Percentiles rank a stretch among this genome's conserved stretches.
These are phyloP conservation scores for Lantana camara DNA, from an alignment of 257 asterid species.

Conservation along the genomic window DNA sequence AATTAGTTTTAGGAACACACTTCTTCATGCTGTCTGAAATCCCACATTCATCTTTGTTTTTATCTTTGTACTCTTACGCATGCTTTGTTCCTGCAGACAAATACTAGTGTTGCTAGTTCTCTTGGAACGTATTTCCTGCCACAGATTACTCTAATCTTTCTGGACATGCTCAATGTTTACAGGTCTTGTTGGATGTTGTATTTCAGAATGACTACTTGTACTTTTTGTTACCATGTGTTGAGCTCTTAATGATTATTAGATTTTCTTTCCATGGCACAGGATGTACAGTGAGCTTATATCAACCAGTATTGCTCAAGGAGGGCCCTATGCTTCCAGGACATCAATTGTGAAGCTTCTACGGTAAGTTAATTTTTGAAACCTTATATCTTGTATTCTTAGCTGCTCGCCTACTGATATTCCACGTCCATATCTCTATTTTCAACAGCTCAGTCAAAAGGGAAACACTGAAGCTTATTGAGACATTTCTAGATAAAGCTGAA, in stretches of 20 bases:
- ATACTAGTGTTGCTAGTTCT: slow-evolving; percentile 88
- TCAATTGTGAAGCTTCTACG: slow-evolving; percentile 93
- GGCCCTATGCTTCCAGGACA: slow-evolving; percentile 87
- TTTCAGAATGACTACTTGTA: slow-evolving; percentile 2
- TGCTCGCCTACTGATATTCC: slow-evolving; percentile 1
- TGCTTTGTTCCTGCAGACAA: slow-evolving; percentile 62
- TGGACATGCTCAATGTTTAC: slow-evolving; percentile 99
- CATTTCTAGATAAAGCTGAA: slow-evolving; percentile 96
- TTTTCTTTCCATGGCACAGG: slow-evolving; percentile 55
- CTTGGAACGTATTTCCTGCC: slow-evolving; percentile 89
- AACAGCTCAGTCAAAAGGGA: slow-evolving; percentile 98
- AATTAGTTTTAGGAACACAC: neutral
- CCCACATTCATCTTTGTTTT: slow-evolving; percentile 6
- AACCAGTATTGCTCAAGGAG: slow-evolving; percentile 93
- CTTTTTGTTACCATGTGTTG: neutral
- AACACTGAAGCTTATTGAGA: slow-evolving; percentile 90
- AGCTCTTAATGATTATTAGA: slow-evolving; percentile 19
- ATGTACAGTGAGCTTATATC: slow-evolving; percentile 98
- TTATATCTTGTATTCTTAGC: neutral
- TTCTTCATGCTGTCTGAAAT: neutral
- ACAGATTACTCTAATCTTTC: slow-evolving; percentile 77
- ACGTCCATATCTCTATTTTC: slow-evolving; percentile 6
- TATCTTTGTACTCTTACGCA: slow-evolving; percentile 4
- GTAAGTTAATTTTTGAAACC: slow-evolving; percentile 39
- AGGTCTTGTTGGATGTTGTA: slow-evolving; percentile 46